Base-by-base conservation (phyloP, 1,284 basidiomycete genomes). In the Boletus calvinii region DNA sequence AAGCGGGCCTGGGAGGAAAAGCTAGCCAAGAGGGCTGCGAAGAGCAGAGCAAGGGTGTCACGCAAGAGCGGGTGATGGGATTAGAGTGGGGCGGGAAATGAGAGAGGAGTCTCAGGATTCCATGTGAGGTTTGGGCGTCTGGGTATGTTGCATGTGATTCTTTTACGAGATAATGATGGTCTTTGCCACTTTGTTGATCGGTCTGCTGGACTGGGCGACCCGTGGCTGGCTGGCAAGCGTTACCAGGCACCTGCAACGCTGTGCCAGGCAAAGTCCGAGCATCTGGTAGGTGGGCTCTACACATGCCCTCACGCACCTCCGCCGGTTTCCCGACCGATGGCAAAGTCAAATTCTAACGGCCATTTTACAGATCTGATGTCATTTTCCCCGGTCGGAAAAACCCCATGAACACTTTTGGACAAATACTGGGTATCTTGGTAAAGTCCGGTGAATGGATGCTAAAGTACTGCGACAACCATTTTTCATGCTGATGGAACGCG, bases 1-100 rank as follows among this genome's bases (percentile, higher is more conserved):
- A 91, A 89, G 68, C 72, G 72, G 58, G 69, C 72, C 54, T 70
- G 80, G 58, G 71, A 76, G 58, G 79, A 82, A 62, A 77, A 79
- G 64, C 76, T 78, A 58, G 69, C 72, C 11, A 72, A 63, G 55
- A 64, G 76, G 50, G 67, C 66, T 52, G 64, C 69, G 24, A 69
- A 67, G 54, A 50, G 57, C 24, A 64, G 56, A 50, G 63, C 64
- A 37, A 66, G 60, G 57, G 36, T 67, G 18, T 56, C 62, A 34
- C 66, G 62, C 32, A 66, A 56, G 52, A 50, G 44, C 42, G 52
- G 45, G 31, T 63, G 48, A 63, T 18, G 44, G 37, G 35, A 11
- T 35, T 38, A 46, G 35, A 30, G 39, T 20, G 39, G 29, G 15
- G 10, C 11, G 15, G 26, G 26, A 22, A 34, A 17, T 4, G 35